Conservation (phyloP, 116 monocot species). For the Zostera marina region DNA sequence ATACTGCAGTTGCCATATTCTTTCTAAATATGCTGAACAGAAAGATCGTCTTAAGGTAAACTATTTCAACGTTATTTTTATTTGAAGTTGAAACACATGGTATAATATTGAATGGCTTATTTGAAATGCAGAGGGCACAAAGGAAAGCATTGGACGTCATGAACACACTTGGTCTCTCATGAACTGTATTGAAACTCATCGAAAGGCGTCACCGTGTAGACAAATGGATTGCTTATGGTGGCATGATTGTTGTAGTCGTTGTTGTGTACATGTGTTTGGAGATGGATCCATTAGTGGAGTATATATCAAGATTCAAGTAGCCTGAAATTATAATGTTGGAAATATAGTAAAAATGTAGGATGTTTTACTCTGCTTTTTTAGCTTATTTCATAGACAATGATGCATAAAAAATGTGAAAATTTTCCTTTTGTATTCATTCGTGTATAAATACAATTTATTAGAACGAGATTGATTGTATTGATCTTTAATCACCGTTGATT, state of each 20-base stretch:
- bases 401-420: too few species aligned
- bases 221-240: slow-evolving; percentile 78
- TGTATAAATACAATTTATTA: too few species aligned
- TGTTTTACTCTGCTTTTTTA: too few species aligned
- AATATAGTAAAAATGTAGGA: too few species aligned
- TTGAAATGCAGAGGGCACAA: slow-evolving; percentile 39
- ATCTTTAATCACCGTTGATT: too few species aligned
- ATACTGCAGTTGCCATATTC: slow-evolving; percentile 73
- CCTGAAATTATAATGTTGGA: too few species aligned
- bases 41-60: slow-evolving; percentile 70
- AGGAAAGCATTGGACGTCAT: slow-evolving; percentile 81
- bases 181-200: slow-evolving; percentile 66
- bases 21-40: slow-evolving; percentile 76
- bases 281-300: slow-evolving; percentile 38
- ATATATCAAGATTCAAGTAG: too few species aligned
- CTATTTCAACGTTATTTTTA: background rate
- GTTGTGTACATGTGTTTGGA: slow-evolving; percentile 51
- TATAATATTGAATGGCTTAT: background rate
- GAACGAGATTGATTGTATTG: too few species aligned
- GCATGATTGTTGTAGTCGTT: slow-evolving; percentile 48
- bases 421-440: too few species aligned
- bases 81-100: background rate
- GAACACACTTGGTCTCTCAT: slow-evolving; percentile 81
- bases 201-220: slow-evolving; percentile 74
- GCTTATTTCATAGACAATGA: too few species aligned